Conservation (phyloP, 129 eudicot genomes). For the Lonicera japonica region DNA sequence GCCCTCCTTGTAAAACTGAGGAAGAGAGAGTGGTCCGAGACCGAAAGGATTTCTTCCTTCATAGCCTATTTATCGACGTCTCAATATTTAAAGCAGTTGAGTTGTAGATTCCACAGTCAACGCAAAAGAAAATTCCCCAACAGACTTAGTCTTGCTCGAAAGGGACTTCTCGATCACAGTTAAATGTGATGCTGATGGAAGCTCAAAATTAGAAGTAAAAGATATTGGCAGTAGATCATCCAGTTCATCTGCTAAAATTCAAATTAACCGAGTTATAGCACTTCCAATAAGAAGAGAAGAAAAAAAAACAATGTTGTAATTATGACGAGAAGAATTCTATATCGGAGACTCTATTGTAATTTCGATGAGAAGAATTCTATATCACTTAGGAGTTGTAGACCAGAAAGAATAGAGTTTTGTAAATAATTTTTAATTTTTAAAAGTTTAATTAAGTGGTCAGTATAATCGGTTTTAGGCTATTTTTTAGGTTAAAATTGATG, state of each 20-base stretch:
- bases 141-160: conserved; percentile 54
- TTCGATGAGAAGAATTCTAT: no score
- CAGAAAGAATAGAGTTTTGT: no score
- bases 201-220: conserved; percentile 51
- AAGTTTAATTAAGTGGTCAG: no score
- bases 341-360: no score
- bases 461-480: no score
- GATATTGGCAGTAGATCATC: conserved; percentile 33
- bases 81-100: conserved; percentile 73
- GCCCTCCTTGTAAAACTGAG: conserved; percentile 87
- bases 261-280: no score
- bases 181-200: conserved; percentile 67
- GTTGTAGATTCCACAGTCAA: conserved; percentile 38
- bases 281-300: no score
- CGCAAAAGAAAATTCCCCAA: conserved; percentile 13
- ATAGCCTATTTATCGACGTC: conserved; percentile 80
- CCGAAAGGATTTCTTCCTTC: conserved; percentile 93
- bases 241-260: conserved; percentile 36
- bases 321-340: no score
- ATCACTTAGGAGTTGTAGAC: no score
- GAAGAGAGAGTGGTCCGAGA: conserved; percentile 96
- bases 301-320: no score
- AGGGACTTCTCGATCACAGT: conserved; percentile 81
- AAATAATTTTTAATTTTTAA: no score
- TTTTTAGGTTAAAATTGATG: no score